Percentiles rank a stretch among this genome's conserved stretches.
Conservation (phyloP, 257 asterid genomes). For the Mentha longifolia region DNA sequence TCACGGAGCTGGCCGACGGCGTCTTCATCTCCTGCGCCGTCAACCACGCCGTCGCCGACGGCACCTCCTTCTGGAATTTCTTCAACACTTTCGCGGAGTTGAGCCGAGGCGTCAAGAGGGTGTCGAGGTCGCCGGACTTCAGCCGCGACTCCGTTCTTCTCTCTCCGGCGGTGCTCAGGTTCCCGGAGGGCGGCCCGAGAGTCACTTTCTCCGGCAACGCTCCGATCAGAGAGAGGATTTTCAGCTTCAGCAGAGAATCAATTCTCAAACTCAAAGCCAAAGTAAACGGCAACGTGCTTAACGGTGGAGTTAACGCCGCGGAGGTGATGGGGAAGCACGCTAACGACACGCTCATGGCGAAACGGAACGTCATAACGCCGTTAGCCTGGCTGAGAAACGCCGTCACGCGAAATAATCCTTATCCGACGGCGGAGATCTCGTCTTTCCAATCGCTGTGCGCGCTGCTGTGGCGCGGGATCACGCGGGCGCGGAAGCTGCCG, state of each 20-base stretch:
- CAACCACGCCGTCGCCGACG: constrained; percentile 54
- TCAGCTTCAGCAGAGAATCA: constrained; percentile 65
- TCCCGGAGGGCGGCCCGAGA: constrained; percentile 62
- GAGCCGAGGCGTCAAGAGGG: constrained; percentile 35
- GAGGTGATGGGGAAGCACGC: constrained; percentile 67
- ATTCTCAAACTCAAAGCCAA: constrained; percentile 55
- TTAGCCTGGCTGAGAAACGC: constrained; percentile 38
- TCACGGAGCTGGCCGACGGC: constrained; percentile 47
- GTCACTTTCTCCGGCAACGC: constrained; percentile 58
- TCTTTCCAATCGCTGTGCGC: constrained; percentile 68
- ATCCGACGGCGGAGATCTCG: constrained; percentile 50
- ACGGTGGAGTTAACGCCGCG: constrained; percentile 40
- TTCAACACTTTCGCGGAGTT: constrained; percentile 47
- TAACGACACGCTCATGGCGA: constrained; percentile 51
- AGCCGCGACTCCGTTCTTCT: constrained; percentile 63
- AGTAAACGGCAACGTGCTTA: constrained; percentile 34
- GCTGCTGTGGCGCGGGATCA: constrained; percentile 60
- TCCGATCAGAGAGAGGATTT: constrained; percentile 66
- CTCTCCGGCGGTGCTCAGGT: constrained; percentile 53
- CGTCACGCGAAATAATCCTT: constrained; percentile 15
- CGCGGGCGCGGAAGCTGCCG: constrained; percentile 60
- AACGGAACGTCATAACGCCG: constrained; percentile 38
- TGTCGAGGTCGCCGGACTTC: constrained; percentile 54
- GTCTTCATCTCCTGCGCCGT: constrained; percentile 62
- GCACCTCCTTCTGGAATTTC: constrained; percentile 58